phyloP scores from a whole-genome alignment of 139 green algal species.

The Coccomyxa sp. region DNA sequence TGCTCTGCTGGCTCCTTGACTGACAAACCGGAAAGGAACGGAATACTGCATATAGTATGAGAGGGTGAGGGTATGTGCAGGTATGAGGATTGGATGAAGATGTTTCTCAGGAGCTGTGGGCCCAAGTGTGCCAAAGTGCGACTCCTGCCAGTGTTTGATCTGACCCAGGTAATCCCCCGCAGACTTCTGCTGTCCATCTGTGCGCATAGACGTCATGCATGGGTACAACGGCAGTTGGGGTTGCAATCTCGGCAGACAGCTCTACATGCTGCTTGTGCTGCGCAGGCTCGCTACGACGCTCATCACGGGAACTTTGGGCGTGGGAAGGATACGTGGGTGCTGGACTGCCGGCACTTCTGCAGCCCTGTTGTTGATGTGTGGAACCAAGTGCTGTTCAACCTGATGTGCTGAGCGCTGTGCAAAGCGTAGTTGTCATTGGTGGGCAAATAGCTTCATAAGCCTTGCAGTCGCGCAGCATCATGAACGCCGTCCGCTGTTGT shows the following conservation, averaged over 20 bases:
- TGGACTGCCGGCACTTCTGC: conserved; percentile 6
- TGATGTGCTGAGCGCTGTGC: neutral
- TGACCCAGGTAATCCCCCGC: neutral
- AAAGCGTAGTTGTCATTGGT: neutral
- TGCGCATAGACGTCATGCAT: no score
- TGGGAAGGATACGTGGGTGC: neutral
- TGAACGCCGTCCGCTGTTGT: neutral
- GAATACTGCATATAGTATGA: no score
- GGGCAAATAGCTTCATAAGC: no score
- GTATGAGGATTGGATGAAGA: conserved; percentile 1
- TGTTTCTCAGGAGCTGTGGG: neutral
- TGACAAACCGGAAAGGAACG: no score
- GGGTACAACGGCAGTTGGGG: no score
- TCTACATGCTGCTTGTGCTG: neutral
- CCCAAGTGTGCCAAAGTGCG: neutral
- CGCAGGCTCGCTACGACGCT: neutral
- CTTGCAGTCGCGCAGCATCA: neutral
- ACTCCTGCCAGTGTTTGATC: neutral
- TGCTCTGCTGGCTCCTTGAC: no score
- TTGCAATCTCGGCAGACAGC: neutral
- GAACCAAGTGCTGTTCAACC: conserved; percentile 2
- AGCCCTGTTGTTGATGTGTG: neutral
- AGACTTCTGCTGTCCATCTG: neutral
- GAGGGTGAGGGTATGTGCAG: conserved; percentile 2
- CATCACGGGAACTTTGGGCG: conserved; percentile 1